Evolutionary conservation across 164 flowering plant genomes (phyloP).

Genomic region (Macadamia tetraphylla): DNA sequence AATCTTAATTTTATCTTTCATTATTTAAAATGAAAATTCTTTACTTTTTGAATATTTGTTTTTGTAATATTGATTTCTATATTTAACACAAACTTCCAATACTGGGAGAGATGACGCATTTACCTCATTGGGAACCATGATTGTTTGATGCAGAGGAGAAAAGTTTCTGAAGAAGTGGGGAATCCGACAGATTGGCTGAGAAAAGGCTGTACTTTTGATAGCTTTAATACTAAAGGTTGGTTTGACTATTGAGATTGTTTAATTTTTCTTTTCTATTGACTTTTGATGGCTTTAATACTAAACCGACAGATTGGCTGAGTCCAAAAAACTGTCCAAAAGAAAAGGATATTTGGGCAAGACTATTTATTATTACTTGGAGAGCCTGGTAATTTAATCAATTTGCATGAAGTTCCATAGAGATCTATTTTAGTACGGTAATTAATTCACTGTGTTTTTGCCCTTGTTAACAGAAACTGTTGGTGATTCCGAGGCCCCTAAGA

Average conservation of each 20-base stretch:
- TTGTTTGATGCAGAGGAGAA: conserved; percentile 38
- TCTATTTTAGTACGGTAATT: background rate
- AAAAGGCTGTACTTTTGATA: conserved; percentile 21
- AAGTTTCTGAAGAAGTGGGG: conserved; percentile 25
- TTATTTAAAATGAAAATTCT: no score
- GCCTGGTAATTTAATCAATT: background rate
- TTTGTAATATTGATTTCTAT: no score
- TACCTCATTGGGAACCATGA: background rate
- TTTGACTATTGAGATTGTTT: no score
- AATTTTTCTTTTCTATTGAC: no score
- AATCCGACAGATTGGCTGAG: conserved; percentile 40
- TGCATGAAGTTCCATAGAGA: background rate
- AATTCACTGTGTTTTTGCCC: background rate
- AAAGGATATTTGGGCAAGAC: no score
- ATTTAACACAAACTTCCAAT: no score
- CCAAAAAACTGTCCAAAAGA: no score
- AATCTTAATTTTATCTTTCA: no score
- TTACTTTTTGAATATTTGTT: no score
- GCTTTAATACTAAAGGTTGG: conserved; percentile 30
- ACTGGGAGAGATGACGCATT: background rate
- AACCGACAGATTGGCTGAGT: no score
- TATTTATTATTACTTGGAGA: no score
- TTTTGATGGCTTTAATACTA: no score
- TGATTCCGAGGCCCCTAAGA: conserved; percentile 9
- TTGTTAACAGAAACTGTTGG: conserved; percentile 16